Conservation (phyloP, 345 rosid species). For the Populus davidiana region DNA sequence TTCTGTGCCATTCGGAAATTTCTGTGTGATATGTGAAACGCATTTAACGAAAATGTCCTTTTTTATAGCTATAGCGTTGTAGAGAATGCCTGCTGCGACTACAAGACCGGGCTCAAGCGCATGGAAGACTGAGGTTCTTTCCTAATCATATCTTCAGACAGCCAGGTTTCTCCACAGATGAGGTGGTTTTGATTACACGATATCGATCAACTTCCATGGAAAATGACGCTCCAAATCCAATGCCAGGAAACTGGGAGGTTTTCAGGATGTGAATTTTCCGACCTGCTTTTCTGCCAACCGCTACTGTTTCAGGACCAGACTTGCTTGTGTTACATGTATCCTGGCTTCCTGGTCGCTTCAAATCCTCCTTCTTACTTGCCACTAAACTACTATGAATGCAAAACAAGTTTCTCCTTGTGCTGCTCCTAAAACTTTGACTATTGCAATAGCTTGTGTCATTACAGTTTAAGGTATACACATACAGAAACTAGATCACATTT, state of each 20-base stretch:
- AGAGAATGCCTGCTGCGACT: not conserved
- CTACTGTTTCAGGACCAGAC: not conserved
- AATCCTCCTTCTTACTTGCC: not conserved
- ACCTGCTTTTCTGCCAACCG: too few relatives aligned
- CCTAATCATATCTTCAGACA: not conserved
- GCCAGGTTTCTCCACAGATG: not conserved
- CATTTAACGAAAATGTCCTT: not conserved
- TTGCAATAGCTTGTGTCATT: not conserved
- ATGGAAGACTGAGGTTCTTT: not conserved
- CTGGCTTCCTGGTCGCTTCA: not conserved
- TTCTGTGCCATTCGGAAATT: not conserved
- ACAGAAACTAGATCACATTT: not conserved
- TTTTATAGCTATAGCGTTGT: not conserved
- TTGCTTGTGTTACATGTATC: not conserved
- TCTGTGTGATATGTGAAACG: not conserved
- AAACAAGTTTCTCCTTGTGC: not conserved
- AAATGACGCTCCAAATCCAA: not conserved
- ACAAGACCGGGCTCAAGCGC: not conserved
- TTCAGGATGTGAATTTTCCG: not conserved
- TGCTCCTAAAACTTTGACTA: not conserved
- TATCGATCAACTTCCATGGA: not conserved
- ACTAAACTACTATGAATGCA: not conserved
- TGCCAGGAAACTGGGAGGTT: not conserved
- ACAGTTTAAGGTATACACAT: not conserved
- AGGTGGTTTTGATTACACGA: not conserved